phyloP scores from a whole-genome alignment of 2,329 filamentous ascomycete genomes.

The Nemania serpens region DNA sequence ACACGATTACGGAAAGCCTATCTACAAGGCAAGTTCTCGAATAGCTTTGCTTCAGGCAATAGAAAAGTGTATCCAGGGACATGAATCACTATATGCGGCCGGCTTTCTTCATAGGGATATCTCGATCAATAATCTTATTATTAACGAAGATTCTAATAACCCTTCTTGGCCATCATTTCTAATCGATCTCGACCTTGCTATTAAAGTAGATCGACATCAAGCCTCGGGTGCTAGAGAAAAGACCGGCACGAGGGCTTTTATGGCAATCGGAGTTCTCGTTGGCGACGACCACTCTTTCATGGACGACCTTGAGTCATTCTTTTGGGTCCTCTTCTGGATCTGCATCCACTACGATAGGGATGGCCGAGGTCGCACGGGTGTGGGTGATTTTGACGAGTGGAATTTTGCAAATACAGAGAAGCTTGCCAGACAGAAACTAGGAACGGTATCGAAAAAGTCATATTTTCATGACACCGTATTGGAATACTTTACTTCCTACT shows the following conservation, averaged over 20 bases:
- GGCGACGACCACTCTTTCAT: no score
- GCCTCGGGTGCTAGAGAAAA: constrained; percentile 42
- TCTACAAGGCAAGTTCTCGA: constrained; percentile 16
- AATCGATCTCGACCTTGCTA: constrained; percentile 30
- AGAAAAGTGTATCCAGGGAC: constrained; percentile 8
- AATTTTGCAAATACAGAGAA: no score
- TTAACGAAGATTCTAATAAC: constrained; percentile 7
- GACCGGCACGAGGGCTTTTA: constrained; percentile 47
- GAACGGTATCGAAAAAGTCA: no score
- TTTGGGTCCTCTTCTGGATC: no score
- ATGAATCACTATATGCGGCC: constrained; percentile 24
- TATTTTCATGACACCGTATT: no score
- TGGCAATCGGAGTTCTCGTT: constrained; percentile 50
- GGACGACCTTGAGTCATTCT: no score
- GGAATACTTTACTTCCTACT: no score
- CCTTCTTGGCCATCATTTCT: constrained; percentile 21
- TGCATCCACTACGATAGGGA: no score
- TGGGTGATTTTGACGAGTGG: no score
- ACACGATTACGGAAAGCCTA: constrained; percentile 6
- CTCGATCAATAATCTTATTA: constrained; percentile 24
- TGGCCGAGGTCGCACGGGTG: no score
- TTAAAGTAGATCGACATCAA: constrained; percentile 38
- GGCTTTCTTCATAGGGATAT: constrained; percentile 45
- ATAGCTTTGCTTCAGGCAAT: constrained; percentile 2
- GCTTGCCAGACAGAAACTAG: no score